phyloP scores from a whole-genome alignment of 139 green algal species.

The Edaphochlamys debaryana region DNA sequence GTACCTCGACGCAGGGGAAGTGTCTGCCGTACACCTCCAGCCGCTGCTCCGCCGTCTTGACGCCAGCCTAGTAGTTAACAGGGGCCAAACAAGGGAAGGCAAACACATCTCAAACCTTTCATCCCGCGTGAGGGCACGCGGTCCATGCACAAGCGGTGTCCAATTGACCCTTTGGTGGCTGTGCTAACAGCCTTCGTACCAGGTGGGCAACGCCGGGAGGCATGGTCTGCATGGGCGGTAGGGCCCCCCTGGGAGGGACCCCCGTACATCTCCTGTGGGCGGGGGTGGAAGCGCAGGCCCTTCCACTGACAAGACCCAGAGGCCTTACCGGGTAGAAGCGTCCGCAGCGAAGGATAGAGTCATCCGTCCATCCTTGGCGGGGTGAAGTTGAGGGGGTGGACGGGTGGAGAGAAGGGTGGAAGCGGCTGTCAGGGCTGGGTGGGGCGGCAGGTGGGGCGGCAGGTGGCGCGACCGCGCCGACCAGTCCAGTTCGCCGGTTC shows the following conservation, averaged over 20 bases:
- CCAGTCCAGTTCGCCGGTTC: too few relatives aligned
- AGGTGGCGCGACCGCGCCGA: background rate
- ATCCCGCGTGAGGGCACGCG: background rate
- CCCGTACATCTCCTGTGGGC: too few relatives aligned
- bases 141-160: background rate
- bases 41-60: conserved; percentile 38
- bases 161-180: too few relatives aligned
- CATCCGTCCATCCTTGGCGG: conserved; percentile 43
- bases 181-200: background rate
- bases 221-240: background rate
- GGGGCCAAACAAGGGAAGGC: background rate
- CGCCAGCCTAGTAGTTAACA: background rate
- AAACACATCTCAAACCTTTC: background rate
- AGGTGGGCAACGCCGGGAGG: background rate
- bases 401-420: background rate
- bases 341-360: conserved; percentile 33
- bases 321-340: conserved; percentile 35
- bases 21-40: conserved; percentile 31
- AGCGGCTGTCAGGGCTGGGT: background rate
- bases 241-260: background rate
- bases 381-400: background rate
- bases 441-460: background rate
- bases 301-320: background rate
- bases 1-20: conserved; percentile 48
- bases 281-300: background rate